phyloP scores from a whole-genome alignment of 139 green algal genomes.

The Tetradesmus obliquus region DNA sequence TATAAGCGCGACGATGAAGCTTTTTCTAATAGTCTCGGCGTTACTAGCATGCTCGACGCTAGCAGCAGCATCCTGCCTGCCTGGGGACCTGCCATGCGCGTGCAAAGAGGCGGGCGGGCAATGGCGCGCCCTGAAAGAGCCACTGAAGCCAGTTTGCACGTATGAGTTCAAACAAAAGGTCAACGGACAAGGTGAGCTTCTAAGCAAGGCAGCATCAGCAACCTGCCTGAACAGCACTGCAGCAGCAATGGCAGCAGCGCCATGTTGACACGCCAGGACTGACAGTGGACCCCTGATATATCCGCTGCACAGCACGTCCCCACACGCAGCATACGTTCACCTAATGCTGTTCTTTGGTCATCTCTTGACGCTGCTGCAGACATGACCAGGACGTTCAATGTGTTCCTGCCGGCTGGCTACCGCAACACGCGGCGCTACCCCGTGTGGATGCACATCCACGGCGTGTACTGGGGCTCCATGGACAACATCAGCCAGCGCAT shows the following conservation, averaged over 20 bases:
- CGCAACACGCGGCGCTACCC: background rate
- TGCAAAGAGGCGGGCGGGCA: slow-evolving; percentile 24
- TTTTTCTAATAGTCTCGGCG: background rate
- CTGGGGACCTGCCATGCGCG: slow-evolving; percentile 19
- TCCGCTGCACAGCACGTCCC: background rate
- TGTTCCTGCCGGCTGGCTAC: slow-evolving; percentile 37
- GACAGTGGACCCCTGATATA: no score
- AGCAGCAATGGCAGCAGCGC: background rate
- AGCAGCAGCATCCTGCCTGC: slow-evolving; percentile 4
- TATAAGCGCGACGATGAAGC: background rate
- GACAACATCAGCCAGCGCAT: slow-evolving; percentile 31
- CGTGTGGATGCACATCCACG: slow-evolving; percentile 48
- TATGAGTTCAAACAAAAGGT: slow-evolving; percentile 36
- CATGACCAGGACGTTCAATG: slow-evolving; percentile 26
- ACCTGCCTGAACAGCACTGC: background rate
- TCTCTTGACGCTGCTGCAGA: background rate
- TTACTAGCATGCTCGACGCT: background rate
- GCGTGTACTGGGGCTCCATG: slow-evolving; percentile 47
- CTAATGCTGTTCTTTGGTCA: background rate
- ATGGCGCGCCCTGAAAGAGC: slow-evolving; percentile 22
- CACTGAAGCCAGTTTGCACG: slow-evolving; percentile 17
- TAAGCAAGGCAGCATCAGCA: background rate
- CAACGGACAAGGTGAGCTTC: background rate
- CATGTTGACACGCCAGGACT: background rate
- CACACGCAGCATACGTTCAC: background rate